These are phyloP conservation scores for Triticum dicoccoides DNA, from an alignment of 176 grass and related monocot genomes.

Conservation along the genomic window DNA sequence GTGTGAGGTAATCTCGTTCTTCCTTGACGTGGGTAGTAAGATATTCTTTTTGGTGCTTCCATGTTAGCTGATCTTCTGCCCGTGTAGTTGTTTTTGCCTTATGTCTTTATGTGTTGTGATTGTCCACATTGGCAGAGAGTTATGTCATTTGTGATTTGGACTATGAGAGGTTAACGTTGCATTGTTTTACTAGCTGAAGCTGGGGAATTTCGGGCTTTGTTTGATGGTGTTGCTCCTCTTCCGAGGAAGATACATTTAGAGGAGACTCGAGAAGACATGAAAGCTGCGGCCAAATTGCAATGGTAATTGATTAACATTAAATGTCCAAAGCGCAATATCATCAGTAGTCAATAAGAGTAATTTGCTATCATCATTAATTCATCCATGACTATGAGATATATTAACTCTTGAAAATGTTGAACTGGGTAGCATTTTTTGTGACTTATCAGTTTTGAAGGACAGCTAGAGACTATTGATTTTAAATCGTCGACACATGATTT, in stretches of 20 bases:
- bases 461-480: no score
- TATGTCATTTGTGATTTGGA: neutral
- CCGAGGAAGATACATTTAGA: neutral
- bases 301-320: conserved; percentile 4
- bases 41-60: neutral
- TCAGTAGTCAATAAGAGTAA: no score
- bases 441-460: no score
- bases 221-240: conserved; percentile 1
- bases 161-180: no score
- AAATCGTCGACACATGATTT: no score
- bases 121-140: neutral
- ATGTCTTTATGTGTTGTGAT: neutral
- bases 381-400: no score
- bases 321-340: no score
- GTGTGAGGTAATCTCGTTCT: conserved; percentile 56
- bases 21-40: neutral
- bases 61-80: neutral
- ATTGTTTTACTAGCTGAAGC: neutral
- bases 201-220: neutral
- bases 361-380: no score
- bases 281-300: neutral
- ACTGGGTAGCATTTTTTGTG: no score
- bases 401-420: no score
- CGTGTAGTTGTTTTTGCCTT: neutral
- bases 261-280: neutral